Evolutionary conservation across 2,329 filamentous ascomycete species (phyloP).

Genomic region (Colletotrichum cereale): DNA sequence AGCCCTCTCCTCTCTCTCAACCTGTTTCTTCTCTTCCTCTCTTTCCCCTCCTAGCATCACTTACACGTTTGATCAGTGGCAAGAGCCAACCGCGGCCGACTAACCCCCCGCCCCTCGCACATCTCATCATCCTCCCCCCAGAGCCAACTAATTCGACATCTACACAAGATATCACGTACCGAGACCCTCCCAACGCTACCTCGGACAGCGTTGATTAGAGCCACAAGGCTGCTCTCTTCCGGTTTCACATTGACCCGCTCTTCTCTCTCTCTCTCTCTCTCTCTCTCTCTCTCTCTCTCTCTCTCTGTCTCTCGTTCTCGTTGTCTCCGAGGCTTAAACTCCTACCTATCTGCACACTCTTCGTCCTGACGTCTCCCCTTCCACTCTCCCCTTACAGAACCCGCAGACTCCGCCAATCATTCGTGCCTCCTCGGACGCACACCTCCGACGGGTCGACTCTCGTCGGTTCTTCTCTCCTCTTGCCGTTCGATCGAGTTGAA

Average conservation of each 20-base stretch:
- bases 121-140: not conserved
- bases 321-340: not conserved
- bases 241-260: not conserved
- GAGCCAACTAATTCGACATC: not conserved
- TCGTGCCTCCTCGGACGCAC: no score
- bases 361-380: no score
- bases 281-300: no score
- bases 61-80: not conserved
- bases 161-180: not conserved
- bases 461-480: not conserved
- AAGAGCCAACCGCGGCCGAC: not conserved
- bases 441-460: not conserved
- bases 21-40: not conserved
- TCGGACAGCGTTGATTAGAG: not conserved
- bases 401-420: no score
- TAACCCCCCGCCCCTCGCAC: not conserved
- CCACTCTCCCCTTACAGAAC: no score
- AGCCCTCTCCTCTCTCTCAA: no score
- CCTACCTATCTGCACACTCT: not conserved
- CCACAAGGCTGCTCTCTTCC: not conserved
- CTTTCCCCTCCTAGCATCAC: not conserved
- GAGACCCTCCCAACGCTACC: not conserved
- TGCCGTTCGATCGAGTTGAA: not conserved
- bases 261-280: not conserved
- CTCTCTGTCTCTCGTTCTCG: no score